These are phyloP conservation scores for Solanum corneliomulleri DNA, from an alignment of 257 asterid genomes.

Conservation along the genomic window DNA sequence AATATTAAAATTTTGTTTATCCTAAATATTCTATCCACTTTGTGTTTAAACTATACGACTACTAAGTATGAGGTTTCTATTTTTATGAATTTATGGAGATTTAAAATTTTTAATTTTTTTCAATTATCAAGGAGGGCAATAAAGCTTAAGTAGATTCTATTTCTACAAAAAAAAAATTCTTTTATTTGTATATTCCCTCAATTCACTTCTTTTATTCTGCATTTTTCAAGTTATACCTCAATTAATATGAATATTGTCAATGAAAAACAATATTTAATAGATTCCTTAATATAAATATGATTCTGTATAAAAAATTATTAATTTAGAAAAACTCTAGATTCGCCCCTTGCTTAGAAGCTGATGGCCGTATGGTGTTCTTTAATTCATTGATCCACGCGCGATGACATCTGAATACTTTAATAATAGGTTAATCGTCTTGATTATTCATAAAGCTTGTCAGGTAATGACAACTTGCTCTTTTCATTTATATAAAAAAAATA, in stretches of 20 bases:
- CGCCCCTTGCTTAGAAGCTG: neutral
- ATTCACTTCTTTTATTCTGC: too few species aligned
- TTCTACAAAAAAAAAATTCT: too few species aligned
- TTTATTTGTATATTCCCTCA: too few species aligned
- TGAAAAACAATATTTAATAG: neutral
- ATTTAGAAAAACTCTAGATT: too few species aligned
- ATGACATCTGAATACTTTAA: neutral
- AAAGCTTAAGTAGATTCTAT: too few species aligned
- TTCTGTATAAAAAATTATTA: too few species aligned
- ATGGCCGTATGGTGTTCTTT: neutral
- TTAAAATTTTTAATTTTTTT: too few species aligned
- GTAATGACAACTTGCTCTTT: neutral
- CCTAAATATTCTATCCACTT: neutral
- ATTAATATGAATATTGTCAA: neutral
- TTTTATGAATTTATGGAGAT: too few species aligned
- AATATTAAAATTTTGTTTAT: neutral
- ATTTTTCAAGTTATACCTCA: too few species aligned
- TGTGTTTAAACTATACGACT: neutral
- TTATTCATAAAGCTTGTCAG: neutral
- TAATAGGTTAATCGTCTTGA: neutral
- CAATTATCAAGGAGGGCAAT: too few species aligned
- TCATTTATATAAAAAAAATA: neutral
- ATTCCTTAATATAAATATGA: too few species aligned
- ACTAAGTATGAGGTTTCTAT: too few species aligned
- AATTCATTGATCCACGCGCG: neutral